Evolutionary conservation across 768 basidiomycete genomes (phyloP).

Genomic region (Cystofilobasidium capitatum): DNA sequence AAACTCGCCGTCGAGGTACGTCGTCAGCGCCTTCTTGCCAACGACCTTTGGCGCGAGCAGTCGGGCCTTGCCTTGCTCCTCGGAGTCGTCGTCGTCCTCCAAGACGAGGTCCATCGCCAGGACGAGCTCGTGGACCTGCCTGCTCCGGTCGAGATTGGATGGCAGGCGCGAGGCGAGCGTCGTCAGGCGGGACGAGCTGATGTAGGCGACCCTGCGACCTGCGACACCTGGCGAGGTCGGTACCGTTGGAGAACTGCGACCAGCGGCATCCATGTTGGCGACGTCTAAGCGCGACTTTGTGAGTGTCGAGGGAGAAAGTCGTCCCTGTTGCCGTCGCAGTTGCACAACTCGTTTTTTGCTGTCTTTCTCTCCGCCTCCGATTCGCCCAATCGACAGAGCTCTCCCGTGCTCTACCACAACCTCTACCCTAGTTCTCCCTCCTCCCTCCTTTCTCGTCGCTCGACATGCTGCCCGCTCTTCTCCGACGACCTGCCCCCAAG

Average conservation of each 20-base stretch:
- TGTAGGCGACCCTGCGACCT: constrained; percentile 16
- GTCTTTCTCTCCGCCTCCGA: no score
- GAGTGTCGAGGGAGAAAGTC: no score
- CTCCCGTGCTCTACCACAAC: no score
- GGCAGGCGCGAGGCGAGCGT: constrained; percentile 50
- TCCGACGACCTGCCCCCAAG: constrained; percentile 1
- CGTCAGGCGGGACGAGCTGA: constrained; percentile 2
- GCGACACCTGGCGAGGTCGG: no score
- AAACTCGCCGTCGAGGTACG: constrained; percentile 65
- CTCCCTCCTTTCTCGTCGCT: not conserved
- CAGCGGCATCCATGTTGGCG: no score
- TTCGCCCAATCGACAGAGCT: no score
- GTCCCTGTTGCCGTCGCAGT: no score
- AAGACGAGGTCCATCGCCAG: constrained; percentile 25
- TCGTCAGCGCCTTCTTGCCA: constrained; percentile 49
- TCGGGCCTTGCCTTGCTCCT: constrained; percentile 28
- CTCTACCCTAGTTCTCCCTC: no score
- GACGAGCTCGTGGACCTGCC: constrained; percentile 31
- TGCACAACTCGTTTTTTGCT: no score
- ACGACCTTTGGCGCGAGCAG: constrained; percentile 53
- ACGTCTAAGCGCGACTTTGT: no score
- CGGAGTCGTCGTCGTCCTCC: not conserved
- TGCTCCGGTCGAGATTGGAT: constrained; percentile 32
- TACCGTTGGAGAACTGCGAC: no score
- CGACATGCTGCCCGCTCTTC: constrained; percentile 10